Conservation (phyloP, 2,329 filamentous ascomycete genomes). For the Lasiodiplodia hormozganensis region DNA sequence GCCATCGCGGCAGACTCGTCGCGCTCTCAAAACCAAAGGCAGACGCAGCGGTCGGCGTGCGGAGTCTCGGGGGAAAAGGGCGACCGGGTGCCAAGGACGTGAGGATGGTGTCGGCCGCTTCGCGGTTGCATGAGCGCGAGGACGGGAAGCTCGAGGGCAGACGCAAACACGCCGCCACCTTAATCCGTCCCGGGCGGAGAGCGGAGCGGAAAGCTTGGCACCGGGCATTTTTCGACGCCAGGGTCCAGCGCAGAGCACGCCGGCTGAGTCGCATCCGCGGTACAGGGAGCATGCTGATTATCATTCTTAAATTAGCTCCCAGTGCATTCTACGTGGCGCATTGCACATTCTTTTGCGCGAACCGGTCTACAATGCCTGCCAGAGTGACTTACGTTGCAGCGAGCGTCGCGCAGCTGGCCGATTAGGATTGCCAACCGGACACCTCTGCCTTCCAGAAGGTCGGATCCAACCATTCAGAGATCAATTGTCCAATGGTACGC, state of each 20-base stretch:
- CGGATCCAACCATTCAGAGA: neutral
- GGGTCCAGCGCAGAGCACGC: too few relatives aligned
- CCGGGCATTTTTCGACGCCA: neutral
- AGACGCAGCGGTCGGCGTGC: neutral
- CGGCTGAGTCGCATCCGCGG: neutral
- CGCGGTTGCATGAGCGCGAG: neutral
- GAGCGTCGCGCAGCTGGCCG: neutral
- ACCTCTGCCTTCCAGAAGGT: neutral
- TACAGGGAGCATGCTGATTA: neutral
- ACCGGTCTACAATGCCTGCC: neutral
- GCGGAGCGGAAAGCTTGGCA: neutral
- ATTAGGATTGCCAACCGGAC: neutral
- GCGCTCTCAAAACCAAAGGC: neutral
- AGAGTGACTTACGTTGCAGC: neutral
- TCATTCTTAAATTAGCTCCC: neutral
- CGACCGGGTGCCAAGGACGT: neutral
- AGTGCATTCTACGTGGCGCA: neutral
- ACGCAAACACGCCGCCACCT: neutral
- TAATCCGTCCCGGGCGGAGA: neutral
- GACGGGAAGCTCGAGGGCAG: slow-evolving; percentile 4
- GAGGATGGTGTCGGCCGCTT: neutral
- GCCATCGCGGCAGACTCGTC: slow-evolving; percentile 6
- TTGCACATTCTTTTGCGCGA: neutral
- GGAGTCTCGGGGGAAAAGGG: neutral
- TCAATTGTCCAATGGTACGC: neutral